Conservation (phyloP, 108 stramenopile species). For the Fistulifera pelliculosa region DNA sequence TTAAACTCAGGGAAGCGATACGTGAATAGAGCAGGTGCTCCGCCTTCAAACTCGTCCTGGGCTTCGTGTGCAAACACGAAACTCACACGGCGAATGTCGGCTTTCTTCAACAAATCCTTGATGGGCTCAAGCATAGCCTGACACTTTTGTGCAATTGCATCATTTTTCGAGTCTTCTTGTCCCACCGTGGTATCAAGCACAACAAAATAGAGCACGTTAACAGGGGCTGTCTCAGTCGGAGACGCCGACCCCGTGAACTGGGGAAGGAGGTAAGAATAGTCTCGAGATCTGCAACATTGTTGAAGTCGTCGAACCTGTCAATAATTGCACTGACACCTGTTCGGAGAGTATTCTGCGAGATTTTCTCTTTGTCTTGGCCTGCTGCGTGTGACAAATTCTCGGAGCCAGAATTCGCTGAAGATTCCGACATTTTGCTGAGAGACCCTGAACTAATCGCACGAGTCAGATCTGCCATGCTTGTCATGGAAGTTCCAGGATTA, state of each 20-base stretch:
- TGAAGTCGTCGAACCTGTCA: conserved; percentile 41
- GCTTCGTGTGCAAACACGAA: conserved; percentile 45
- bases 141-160: conserved; percentile 37
- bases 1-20: conserved; percentile 73
- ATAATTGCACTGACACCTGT: conserved; percentile 54
- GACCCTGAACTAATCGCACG: conserved; percentile 44
- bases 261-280: conserved; percentile 18
- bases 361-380: conserved; percentile 36
- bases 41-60: conserved; percentile 25
- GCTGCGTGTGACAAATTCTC: conserved; percentile 30
- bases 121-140: conserved; percentile 31
- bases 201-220: conserved; percentile 85
- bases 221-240: conserved; percentile 30
- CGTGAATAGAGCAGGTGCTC: conserved; percentile 87
- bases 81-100: conserved; percentile 73
- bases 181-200: conserved; percentile 39
- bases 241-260: conserved; percentile 49
- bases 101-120: conserved; percentile 41
- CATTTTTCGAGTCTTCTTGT: conserved; percentile 34
- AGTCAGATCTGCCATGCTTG: conserved; percentile 82
- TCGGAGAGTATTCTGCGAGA: conserved; percentile 45
- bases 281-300: conserved; percentile 12
- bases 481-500: conserved; percentile 53
- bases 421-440: conserved; percentile 46
- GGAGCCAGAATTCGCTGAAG: conserved; percentile 33